These are phyloP conservation scores for Brassica carinata DNA, from an alignment of 345 rosid genomes.

Conservation along the genomic window DNA sequence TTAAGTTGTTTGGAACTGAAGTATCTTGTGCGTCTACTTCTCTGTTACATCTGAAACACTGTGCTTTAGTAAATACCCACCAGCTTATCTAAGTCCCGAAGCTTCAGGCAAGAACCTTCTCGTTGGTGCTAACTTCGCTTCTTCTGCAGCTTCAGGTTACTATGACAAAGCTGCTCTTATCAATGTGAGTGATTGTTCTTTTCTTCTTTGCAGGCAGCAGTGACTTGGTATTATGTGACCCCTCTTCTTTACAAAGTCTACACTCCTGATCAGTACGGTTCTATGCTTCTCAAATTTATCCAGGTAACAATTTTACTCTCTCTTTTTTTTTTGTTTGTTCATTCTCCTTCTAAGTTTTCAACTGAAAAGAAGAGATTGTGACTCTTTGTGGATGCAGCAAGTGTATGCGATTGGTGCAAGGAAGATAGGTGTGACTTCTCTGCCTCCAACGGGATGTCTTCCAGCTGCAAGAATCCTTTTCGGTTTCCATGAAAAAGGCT, in stretches of 20 bases:
- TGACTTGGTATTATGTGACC: constrained; percentile 78
- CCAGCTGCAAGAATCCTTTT: constrained; percentile 82
- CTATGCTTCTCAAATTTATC: constrained; percentile 60
- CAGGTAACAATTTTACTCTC: constrained; percentile 44
- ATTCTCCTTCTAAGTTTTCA: background rate
- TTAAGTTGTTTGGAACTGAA: constrained; percentile 2
- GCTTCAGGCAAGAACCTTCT: constrained; percentile 90
- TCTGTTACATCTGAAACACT: constrained; percentile 70
- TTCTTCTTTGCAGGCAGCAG: constrained; percentile 56
- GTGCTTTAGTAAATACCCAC: constrained; percentile 72
- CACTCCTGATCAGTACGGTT: constrained; percentile 68
- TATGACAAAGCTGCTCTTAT: constrained; percentile 69
- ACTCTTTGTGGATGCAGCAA: constrained; percentile 44
- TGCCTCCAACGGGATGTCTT: constrained; percentile 86
- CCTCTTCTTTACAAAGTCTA: constrained; percentile 58
- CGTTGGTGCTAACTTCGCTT: constrained; percentile 78
- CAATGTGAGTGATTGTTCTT: constrained; percentile 43
- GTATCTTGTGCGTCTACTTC: background rate
- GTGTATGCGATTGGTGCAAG: constrained; percentile 71
- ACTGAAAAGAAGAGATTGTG: background rate
- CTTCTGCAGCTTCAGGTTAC: constrained; percentile 91
- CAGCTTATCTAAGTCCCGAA: constrained; percentile 84
- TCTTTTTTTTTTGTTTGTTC: background rate
- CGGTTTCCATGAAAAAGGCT: constrained; percentile 60
- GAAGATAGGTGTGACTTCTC: constrained; percentile 86